phyloP scores from a whole-genome alignment of 1,284 basidiomycete genomes.

The Thelephora terrestris region DNA sequence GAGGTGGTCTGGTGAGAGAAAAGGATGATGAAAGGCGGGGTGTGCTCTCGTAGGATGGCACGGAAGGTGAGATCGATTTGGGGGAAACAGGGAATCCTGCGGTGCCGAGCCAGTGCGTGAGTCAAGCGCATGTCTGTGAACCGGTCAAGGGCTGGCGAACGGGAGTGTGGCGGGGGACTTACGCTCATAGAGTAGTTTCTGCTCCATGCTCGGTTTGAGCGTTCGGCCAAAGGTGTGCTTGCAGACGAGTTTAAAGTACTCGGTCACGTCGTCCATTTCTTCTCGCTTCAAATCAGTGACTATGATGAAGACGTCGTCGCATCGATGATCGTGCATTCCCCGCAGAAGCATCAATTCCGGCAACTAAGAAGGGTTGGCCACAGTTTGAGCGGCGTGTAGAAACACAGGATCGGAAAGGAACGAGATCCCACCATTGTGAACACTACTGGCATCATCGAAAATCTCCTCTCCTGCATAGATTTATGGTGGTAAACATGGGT shows the following conservation, averaged over 20 bases:
- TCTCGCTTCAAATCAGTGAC: conserved; percentile 65
- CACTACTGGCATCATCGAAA: conserved; percentile 68
- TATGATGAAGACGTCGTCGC: conserved; percentile 66
- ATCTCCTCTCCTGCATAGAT: conserved; percentile 57
- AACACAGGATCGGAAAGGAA: not conserved
- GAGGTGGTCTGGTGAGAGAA: conserved; percentile 71
- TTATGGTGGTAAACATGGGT: conserved; percentile 68
- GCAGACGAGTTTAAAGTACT: conserved; percentile 64
- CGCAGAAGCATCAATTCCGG: conserved; percentile 67
- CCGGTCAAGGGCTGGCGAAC: too few species aligned
- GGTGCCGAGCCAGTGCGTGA: conserved; percentile 52
- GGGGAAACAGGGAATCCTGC: conserved; percentile 62
- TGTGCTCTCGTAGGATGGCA: conserved; percentile 61
- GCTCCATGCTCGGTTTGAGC: conserved; percentile 56
- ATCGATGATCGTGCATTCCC: conserved; percentile 67
- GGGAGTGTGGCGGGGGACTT: not conserved
- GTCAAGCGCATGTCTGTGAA: conserved; percentile 53
- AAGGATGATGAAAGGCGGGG: conserved; percentile 60
- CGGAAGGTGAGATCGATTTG: conserved; percentile 67
- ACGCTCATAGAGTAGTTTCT: conserved; percentile 58
- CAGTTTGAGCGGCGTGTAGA: not conserved
- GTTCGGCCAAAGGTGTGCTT: conserved; percentile 46
- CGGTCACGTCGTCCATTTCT: conserved; percentile 68
- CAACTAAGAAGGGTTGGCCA: conserved; percentile 33
- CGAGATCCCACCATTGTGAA: conserved; percentile 54